phyloP scores from a whole-genome alignment of 2,329 filamentous ascomycete genomes.

The Monosporascus sp. region DNA sequence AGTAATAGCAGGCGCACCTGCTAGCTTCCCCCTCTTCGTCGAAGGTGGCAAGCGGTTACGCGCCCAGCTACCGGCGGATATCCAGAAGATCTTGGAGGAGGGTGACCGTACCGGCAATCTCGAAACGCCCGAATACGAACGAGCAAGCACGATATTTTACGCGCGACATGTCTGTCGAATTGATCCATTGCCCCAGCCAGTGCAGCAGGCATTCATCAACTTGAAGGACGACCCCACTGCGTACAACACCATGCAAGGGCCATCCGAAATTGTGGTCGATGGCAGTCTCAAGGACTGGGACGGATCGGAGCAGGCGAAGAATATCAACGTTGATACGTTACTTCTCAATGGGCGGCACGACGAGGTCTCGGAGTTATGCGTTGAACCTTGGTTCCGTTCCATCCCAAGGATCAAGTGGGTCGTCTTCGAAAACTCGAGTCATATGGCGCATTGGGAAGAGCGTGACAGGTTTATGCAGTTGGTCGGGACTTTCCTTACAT shows the following conservation, averaged over 20 bases:
- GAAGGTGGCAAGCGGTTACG: constrained; percentile 9
- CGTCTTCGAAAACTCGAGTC: constrained; percentile 11
- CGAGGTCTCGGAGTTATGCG: constrained; percentile 13
- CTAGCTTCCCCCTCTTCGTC: constrained; percentile 12
- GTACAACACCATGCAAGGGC: constrained; percentile 16
- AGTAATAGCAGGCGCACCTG: constrained; percentile 10
- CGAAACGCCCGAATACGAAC: constrained; percentile 12
- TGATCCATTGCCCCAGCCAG: constrained; percentile 10
- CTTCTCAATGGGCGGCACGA: constrained; percentile 11
- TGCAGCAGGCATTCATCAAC: constrained; percentile 8
- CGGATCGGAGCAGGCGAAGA: constrained; percentile 14
- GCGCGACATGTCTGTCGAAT: constrained; percentile 9
- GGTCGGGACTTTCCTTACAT: background rate
- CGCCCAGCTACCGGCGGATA: constrained; percentile 10
- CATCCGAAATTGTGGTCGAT: constrained; percentile 16
- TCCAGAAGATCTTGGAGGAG: constrained; percentile 11
- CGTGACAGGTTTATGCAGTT: constrained; percentile 9
- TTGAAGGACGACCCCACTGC: constrained; percentile 15
- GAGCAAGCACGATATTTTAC: constrained; percentile 9
- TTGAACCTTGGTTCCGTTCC: constrained; percentile 17
- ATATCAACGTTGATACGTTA: constrained; percentile 11
- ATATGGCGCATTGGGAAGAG: constrained; percentile 18
- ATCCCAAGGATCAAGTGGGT: constrained; percentile 19
- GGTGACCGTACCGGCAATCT: constrained; percentile 12
- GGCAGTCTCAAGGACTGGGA: constrained; percentile 19